Percentiles rank a stretch among this genome's conserved stretches.
Conservation (phyloP, 768 basidiomycete species). For the Roridomyces roridus region DNA sequence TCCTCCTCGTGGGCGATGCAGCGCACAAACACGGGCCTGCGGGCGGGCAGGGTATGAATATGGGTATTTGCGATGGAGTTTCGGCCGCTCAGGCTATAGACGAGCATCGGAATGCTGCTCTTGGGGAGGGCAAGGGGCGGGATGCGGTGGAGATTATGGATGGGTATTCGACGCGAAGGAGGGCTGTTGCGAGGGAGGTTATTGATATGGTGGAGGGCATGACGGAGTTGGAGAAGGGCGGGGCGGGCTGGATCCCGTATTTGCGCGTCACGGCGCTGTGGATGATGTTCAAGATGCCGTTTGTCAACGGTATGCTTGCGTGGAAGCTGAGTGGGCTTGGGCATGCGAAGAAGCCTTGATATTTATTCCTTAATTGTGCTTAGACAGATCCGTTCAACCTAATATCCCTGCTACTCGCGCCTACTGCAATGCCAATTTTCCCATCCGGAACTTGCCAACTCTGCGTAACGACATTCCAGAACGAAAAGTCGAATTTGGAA, state of each 20-base stretch:
- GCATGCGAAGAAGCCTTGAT: slow-evolving; percentile 17
- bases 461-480: slow-evolving; percentile 60
- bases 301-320: slow-evolving; percentile 28
- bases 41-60: slow-evolving; percentile 56
- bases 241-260: slow-evolving; percentile 2
- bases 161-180: slow-evolving; percentile 35
- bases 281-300: slow-evolving; percentile 15
- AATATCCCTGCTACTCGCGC: slow-evolving; percentile 57
- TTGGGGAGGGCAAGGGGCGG: background rate
- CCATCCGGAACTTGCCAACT: slow-evolving; percentile 61
- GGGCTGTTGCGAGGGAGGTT: slow-evolving; percentile 38
- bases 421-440: slow-evolving; percentile 49
- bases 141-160: slow-evolving; percentile 31
- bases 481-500: slow-evolving; percentile 57
- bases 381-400: slow-evolving; percentile 48
- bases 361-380: no score
- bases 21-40: slow-evolving; percentile 37
- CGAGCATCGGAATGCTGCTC: slow-evolving; percentile 26
- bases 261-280: slow-evolving; percentile 9
- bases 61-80: slow-evolving; percentile 49
- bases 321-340: slow-evolving; percentile 39
- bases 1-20: slow-evolving; percentile 45
- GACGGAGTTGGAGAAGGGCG: slow-evolving; percentile 23
- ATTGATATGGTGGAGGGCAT: slow-evolving; percentile 39
- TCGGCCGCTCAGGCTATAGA: slow-evolving; percentile 41